A percentile compares a stretch with the other conserved stretches of the same genome.
phyloP scores from a whole-genome alignment of 2,329 filamentous ascomycete genomes.

The Annulohypoxylon truncatum region DNA sequence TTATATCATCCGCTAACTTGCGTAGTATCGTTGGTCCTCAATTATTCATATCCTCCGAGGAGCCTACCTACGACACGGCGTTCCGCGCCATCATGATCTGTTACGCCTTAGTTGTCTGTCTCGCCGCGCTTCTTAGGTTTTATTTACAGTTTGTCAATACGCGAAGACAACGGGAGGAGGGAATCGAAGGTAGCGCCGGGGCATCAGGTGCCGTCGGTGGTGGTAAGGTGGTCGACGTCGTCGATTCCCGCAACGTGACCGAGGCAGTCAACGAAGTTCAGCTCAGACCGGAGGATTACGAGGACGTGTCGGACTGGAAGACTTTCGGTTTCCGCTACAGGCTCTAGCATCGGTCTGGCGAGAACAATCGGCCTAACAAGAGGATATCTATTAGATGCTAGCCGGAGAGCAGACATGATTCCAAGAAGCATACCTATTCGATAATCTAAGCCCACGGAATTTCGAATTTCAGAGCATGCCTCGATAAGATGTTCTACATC shows the following conservation, averaged over 20 bases:
- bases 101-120: constrained; percentile 61
- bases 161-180: constrained; percentile 57
- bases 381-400: background rate
- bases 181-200: constrained; percentile 58
- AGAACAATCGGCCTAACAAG: too few species aligned
- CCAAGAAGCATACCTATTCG: background rate
- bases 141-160: constrained; percentile 62
- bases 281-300: constrained; percentile 60
- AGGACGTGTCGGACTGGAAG: constrained; percentile 71
- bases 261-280: constrained; percentile 53
- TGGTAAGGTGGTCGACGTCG: constrained; percentile 51
- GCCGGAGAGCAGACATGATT: background rate
- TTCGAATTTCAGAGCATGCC: background rate
- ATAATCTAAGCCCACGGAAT: background rate
- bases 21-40: constrained; percentile 63
- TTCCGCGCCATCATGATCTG: constrained; percentile 68
- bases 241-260: constrained; percentile 42
- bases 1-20: constrained; percentile 5
- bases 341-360: constrained; percentile 39
- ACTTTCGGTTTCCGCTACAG: constrained; percentile 70
- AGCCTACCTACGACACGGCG: constrained; percentile 64
- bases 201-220: constrained; percentile 55
- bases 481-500: background rate
- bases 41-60: constrained; percentile 62
- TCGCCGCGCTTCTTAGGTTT: constrained; percentile 57